Evolutionary conservation across 495 filamentous ascomycete genomes (phyloP), one percentile per base, ranked within the genome.

Genomic region (Tuber melanosporum): DNA sequence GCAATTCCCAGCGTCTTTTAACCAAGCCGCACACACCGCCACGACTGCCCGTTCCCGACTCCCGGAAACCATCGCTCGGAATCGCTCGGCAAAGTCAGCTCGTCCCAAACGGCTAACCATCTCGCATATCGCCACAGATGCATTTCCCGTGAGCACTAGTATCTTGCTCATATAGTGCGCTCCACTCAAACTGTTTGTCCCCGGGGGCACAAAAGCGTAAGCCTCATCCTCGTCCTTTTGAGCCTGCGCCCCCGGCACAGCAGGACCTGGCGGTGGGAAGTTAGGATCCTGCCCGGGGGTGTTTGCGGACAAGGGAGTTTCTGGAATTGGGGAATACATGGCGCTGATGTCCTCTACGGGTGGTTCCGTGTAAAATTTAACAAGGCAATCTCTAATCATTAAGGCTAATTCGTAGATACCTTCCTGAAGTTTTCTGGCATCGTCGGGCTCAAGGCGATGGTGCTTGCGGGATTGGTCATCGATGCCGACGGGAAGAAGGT

Each of bases 151-250:
- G 20, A 96, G 86, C 6, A 88, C 87, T 12, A 98, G 87, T 79
- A 95, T 91, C 84, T 91, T 93, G 57, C 89, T 87, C 19, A 99
- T 88, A 80, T 97, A 97, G 83, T 96, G 89, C 10, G 94, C 91
- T 14, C 91, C 94, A 78, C 94, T 93, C 22, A 99, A 84, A 0
- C 94, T 94, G 82, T 97, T 98, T 8, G 94, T 91, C 80, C 91
- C 91, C 0, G 95, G 95, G 2, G 96, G 94, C 93, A 96, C 97
- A 85, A 99, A 99, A 1, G 95, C 95, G 85, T 91, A 98, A 70
- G 92, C 94, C 84, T 98, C 96, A 92, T 80, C 94, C 94, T 8
- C 91, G 79, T 76, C 81, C 44, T 77, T 82, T 43, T 78, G 71
- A 36, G 73, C 71, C 1, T 75, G 81, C 1, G 75, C 57, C 32